phyloP scores from a whole-genome alignment of 2,329 filamentous ascomycete species.

The Fusarium sublunatum region DNA sequence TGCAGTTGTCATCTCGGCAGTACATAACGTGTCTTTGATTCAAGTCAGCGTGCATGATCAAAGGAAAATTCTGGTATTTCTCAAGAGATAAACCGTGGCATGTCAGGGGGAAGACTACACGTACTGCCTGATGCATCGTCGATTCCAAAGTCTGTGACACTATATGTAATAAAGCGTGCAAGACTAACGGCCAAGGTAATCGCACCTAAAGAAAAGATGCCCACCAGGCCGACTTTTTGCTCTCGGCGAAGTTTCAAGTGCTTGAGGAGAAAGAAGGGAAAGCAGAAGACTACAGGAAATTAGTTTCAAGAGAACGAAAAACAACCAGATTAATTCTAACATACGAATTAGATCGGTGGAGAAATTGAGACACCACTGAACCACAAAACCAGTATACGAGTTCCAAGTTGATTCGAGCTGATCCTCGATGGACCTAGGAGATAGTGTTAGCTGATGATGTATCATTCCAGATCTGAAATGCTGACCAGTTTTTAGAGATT shows the following conservation, averaged over 20 bases:
- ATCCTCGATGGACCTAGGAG: conserved; percentile 3
- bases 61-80: too few species aligned
- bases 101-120: neutral
- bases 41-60: neutral
- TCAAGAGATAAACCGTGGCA: too few species aligned
- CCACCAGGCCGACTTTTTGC: conserved; percentile 4
- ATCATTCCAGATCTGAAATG: neutral
- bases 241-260: conserved; percentile 9
- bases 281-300: conserved; percentile 10
- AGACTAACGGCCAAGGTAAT: conserved; percentile 6
- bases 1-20: conserved; percentile 17
- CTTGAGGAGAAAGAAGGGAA: conserved; percentile 12
- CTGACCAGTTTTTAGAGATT: conserved; percentile 18
- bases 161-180: conserved; percentile 6
- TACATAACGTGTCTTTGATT: conserved; percentile 1
- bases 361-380: conserved; percentile 22
- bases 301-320: neutral
- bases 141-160: neutral
- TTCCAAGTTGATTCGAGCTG: conserved; percentile 21
- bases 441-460: neutral
- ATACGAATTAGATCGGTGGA: conserved; percentile 13
- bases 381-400: neutral
- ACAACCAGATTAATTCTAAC: neutral
- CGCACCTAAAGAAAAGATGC: conserved; percentile 21
- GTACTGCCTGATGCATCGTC: conserved; percentile 14